Base-by-base conservation (phyloP, 75 land plant species). In the Cunninghamia lanceolata region DNA sequence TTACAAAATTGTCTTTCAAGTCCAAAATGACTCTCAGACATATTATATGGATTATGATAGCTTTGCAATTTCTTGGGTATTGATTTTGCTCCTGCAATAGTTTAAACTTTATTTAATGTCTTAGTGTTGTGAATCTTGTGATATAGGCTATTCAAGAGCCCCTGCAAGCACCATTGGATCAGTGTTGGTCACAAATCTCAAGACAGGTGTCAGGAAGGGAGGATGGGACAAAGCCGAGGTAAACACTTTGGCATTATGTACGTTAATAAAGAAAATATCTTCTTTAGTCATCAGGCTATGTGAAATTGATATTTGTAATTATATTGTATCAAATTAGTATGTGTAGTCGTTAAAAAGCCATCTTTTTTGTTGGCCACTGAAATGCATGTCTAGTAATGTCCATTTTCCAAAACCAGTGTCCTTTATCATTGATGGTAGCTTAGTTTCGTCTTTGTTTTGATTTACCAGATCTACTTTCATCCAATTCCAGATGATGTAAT, bases 401-500 rank as follows among this genome's bases (percentile, higher is more conserved):
- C 56, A 52, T 30, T 45, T 83, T 50, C 32, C 42, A 34, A 35
- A 83, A 83, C 11, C 3, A 52, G 42, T 83, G 45, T 53, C 84
- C 54, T 53, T 50, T 45, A 80, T 80, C 45, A 80, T 38, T 43
- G 21, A 73, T 80, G 45, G 13, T 80, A 82, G 9, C 80, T 39
- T 19, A 77, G 1, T 38, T 17, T 39, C 21, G 8, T 21, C 14
- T 80, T 83, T 34, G 39, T 83, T 83, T 73, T 38, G 19, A 21
- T 78, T 16, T 80, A 87, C 85, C 93, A 96, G 98, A 90, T 96
- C 45, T 94, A 94, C 81, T 98, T 98, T 84, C 94, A 95, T 86
- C 91, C 93, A 30, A 98, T 98, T 80, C 99, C 99, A 52, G 96
- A 98, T 78, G 94, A 96, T 76, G 88, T 94, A n/a, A 91, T 96